A percentile compares a stretch with the other conserved stretches of the same genome.
Evolutionary conservation across 257 asterid genomes (phyloP).

Genomic region (Petunia secreta): DNA sequence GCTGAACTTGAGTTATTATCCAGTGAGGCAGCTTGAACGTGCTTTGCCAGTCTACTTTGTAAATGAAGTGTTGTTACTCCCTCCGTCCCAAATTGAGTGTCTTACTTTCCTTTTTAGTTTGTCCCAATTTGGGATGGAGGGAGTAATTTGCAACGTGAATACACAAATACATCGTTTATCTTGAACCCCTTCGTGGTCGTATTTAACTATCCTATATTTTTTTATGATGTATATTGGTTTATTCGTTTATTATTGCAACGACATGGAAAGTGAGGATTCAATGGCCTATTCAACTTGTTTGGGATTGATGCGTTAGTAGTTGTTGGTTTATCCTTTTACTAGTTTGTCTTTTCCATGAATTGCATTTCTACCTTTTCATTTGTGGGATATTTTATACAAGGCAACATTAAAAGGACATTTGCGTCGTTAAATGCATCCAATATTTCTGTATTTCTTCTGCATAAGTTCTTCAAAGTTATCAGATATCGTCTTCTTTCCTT

Average conservation of each 20-base stretch:
- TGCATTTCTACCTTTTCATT: not conserved
- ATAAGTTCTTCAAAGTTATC: not conserved
- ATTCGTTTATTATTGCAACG: conserved; percentile 5
- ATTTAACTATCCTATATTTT: too few species aligned
- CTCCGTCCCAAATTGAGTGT: too few species aligned
- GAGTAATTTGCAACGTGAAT: too few species aligned
- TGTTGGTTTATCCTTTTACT: not conserved
- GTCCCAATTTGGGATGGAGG: too few species aligned
- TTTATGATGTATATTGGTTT: too few species aligned
- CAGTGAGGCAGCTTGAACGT: conserved; percentile 61
- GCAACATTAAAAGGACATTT: too few species aligned
- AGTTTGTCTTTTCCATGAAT: not conserved
- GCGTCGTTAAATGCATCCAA: not conserved
- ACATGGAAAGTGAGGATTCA: not conserved
- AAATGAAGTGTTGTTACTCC: too few species aligned
- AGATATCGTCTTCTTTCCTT: not conserved
- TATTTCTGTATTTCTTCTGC: not conserved
- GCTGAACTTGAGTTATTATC: conserved; percentile 97
- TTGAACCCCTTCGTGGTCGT: too few species aligned
- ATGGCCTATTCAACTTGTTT: not conserved
- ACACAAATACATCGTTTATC: too few species aligned
- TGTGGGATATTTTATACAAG: not conserved
- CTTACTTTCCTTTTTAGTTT: too few species aligned
- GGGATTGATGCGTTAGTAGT: not conserved
- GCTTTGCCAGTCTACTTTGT: not conserved